These are phyloP conservation scores for Nannochloropsis granulata DNA, from an alignment of 108 stramenopile species.

Conservation along the genomic window DNA sequence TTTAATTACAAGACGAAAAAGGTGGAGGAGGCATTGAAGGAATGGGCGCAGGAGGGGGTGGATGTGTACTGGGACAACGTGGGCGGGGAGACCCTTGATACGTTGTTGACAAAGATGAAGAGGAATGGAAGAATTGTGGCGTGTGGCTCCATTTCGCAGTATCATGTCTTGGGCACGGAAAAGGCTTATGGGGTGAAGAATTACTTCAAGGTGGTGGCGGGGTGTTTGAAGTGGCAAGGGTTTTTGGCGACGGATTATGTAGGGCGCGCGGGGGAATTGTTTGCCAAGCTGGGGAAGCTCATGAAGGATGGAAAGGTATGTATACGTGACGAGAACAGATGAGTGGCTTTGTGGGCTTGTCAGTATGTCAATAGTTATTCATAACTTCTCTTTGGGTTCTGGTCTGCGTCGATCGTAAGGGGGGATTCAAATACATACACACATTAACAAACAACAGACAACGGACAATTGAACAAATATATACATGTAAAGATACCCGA, in stretches of 20 bases:
- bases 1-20: neutral
- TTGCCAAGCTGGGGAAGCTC: neutral
- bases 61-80: slow-evolving; percentile 4
- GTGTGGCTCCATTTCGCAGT: slow-evolving; percentile 1
- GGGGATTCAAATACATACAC: too few relatives aligned
- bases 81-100: neutral
- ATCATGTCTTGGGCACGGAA: neutral
- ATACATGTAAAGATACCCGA: too few relatives aligned
- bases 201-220: neutral
- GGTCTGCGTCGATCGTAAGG: too few relatives aligned
- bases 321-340: too few relatives aligned
- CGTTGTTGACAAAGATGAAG: neutral
- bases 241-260: neutral
- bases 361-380: too few relatives aligned
- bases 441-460: too few relatives aligned
- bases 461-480: too few relatives aligned
- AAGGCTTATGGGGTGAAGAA: neutral
- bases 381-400: too few relatives aligned
- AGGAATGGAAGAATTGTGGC: neutral
- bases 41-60: neutral
- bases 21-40: neutral
- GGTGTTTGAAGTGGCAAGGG: neutral
- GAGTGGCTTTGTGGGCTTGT: too few relatives aligned
- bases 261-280: neutral
- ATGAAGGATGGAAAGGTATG: neutral